These are phyloP conservation scores for Venturia oleaginea DNA, from an alignment of 2,329 filamentous ascomycete genomes.

Conservation along the genomic window DNA sequence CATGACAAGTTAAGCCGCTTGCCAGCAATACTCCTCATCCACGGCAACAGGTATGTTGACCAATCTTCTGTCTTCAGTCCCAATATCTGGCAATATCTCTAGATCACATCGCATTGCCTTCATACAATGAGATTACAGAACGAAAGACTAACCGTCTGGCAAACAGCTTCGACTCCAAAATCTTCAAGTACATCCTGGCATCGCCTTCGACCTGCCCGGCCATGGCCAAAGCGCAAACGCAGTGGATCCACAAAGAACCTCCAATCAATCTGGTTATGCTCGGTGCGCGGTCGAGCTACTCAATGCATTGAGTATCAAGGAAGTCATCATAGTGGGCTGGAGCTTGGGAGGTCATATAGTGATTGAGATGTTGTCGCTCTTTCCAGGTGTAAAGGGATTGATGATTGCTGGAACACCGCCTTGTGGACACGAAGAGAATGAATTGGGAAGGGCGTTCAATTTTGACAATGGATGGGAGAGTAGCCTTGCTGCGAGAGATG, in stretches of 20 bases:
- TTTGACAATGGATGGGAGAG: conserved; percentile 17
- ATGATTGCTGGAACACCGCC: conserved; percentile 25
- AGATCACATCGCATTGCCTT: neutral
- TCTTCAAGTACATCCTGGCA: conserved; percentile 22
- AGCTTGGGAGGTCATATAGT: conserved; percentile 26
- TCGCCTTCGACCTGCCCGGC: conserved; percentile 26
- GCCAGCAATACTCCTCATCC: conserved; percentile 24
- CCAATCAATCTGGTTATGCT: conserved; percentile 26
- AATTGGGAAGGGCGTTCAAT: conserved; percentile 9
- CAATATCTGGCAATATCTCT: no score
- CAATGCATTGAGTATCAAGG: conserved; percentile 17
- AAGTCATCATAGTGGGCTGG: conserved; percentile 25
- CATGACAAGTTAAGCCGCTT: conserved; percentile 8
- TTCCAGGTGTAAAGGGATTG: conserved; percentile 17
- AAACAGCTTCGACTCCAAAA: conserved; percentile 24
- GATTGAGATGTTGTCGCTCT: conserved; percentile 23
- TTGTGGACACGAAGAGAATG: conserved; percentile 13
- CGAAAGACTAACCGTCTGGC: neutral
- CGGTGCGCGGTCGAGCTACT: conserved; percentile 24
- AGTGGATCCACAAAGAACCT: conserved; percentile 19
- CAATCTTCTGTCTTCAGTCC: no score
- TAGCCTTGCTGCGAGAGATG: conserved; percentile 17
- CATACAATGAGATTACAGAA: no score
- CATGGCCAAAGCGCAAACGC: conserved; percentile 25
- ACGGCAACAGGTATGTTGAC: conserved; percentile 17